Evolutionary conservation across 805 yeast species (phyloP).

Genomic region (Maudiozyma barnettii): DNA sequence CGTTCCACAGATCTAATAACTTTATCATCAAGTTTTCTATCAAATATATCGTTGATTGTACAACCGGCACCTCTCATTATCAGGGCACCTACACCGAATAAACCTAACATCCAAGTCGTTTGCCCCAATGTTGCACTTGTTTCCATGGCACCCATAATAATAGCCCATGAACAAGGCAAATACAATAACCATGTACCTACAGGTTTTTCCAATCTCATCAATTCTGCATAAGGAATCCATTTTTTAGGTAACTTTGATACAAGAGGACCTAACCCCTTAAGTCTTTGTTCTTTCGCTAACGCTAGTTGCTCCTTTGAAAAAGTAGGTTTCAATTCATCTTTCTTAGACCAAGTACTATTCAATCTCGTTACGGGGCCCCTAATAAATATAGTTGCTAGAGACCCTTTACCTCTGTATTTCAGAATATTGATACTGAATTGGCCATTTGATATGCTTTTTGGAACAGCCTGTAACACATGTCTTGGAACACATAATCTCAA

Average conservation of each 20-base stretch:
- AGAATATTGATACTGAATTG: too few species aligned
- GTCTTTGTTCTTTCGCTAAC: conserved; percentile 41
- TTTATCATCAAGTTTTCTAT: conserved; percentile 69
- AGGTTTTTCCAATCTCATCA: conserved; percentile 88
- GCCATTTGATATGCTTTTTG: too few species aligned
- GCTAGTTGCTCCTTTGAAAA: conserved; percentile 24
- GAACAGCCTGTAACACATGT: too few species aligned
- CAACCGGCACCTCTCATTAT: conserved; percentile 98
- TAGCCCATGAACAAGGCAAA: conserved; percentile 88
- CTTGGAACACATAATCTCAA: too few species aligned
- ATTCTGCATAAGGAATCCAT: conserved; percentile 83
- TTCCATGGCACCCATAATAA: conserved; percentile 76
- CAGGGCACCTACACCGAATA: conserved; percentile 77
- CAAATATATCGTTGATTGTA: conserved; percentile 84
- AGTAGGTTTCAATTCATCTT: conserved; percentile 1
- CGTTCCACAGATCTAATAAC: conserved; percentile 84
- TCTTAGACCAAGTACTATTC: background rate
- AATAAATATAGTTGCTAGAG: too few species aligned
- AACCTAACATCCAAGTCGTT: conserved; percentile 49
- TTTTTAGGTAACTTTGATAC: conserved; percentile 57
- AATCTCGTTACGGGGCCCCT: background rate
- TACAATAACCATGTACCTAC: conserved; percentile 84
- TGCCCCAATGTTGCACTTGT: conserved; percentile 58
- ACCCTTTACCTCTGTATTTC: too few species aligned
- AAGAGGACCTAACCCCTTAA: conserved; percentile 39